phyloP scores from a whole-genome alignment of 2,329 filamentous ascomycete genomes.

The Pseudophaeomoniella oleicola region DNA sequence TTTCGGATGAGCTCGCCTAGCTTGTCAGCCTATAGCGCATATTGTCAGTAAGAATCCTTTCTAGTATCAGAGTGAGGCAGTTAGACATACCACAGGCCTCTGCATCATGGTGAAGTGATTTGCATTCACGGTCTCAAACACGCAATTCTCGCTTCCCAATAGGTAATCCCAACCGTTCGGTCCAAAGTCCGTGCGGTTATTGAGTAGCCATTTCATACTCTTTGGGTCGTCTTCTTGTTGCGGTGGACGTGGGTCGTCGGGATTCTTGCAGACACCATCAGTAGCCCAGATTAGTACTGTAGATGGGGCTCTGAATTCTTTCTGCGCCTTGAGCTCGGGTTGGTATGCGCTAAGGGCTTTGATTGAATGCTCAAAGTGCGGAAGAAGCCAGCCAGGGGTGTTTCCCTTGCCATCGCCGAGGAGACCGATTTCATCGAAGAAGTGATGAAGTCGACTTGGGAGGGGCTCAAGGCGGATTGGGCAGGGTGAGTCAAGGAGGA shows the following conservation, averaged over 20 bases:
- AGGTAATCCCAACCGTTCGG: slow-evolving; percentile 33
- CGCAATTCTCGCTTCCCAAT: slow-evolving; percentile 21
- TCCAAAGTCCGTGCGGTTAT: slow-evolving; percentile 32
- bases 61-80: too few relatives aligned
- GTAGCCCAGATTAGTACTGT: slow-evolving; percentile 33
- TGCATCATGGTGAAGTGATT: slow-evolving; percentile 28
- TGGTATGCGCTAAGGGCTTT: slow-evolving; percentile 31
- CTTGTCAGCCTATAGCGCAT: too few relatives aligned
- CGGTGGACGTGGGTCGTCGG: slow-evolving; percentile 23
- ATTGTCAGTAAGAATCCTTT: too few relatives aligned
- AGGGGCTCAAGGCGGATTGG: slow-evolving; percentile 54
- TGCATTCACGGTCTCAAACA: slow-evolving; percentile 16
- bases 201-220: slow-evolving; percentile 34
- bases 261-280: slow-evolving; percentile 30
- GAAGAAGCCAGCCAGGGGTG: slow-evolving; percentile 33
- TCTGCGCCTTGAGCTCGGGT: slow-evolving; percentile 11
- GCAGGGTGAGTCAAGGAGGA: slow-evolving; percentile 51
- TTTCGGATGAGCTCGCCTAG: not conserved
- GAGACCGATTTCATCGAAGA: slow-evolving; percentile 32
- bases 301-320: slow-evolving; percentile 22
- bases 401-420: slow-evolving; percentile 29
- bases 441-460: slow-evolving; percentile 37
- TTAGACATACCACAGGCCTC: slow-evolving; percentile 11
- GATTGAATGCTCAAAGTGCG: slow-evolving; percentile 37
- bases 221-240: slow-evolving; percentile 27